phyloP scores from a whole-genome alignment of 169 alveolate species.

The Cryptosporidium muris region DNA sequence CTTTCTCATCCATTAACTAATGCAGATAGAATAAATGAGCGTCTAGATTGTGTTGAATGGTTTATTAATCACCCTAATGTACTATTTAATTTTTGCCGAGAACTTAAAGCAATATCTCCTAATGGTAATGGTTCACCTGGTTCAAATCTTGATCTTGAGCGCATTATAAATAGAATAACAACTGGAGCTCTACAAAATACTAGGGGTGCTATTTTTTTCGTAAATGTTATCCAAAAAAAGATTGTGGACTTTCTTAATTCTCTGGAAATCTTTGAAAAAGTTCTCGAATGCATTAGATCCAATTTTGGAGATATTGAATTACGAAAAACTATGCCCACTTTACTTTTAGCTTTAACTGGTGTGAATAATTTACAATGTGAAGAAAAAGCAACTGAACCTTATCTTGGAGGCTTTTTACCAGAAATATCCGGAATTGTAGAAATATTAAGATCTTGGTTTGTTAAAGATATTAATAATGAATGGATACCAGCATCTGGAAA shows the following conservation, averaged over 20 bases:
- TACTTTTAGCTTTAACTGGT: conserved; percentile 46
- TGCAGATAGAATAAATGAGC: conserved; percentile 84
- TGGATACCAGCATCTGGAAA: conserved; percentile 78
- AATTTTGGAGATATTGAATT: conserved; percentile 35
- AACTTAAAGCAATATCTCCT: conserved; percentile 5
- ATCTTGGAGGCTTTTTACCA: conserved; percentile 4
- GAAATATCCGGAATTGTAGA: conserved; percentile 18
- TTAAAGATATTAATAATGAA: conserved; percentile 21
- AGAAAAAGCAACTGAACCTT: neutral
- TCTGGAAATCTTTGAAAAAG: conserved; percentile 74
- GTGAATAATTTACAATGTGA: neutral
- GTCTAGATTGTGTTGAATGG: conserved; percentile 92
- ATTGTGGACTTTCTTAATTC: conserved; percentile 80
- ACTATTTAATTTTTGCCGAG: conserved; percentile 64
- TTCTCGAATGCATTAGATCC: conserved; percentile 22
- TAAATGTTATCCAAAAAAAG: conserved; percentile 78
- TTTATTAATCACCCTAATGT: conserved; percentile 77
- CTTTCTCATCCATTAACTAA: conserved; percentile 91
- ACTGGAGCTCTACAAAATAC: conserved; percentile 84
- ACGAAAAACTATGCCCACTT: conserved; percentile 39
- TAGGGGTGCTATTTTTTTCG: conserved; percentile 87
- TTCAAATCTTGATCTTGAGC: conserved; percentile 83
- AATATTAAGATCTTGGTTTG: conserved; percentile 34
- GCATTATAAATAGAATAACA: conserved; percentile 82
- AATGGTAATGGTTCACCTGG: neutral